phyloP scores from a whole-genome alignment of 306 rosid genomes.

The Lagenaria siceraria region DNA sequence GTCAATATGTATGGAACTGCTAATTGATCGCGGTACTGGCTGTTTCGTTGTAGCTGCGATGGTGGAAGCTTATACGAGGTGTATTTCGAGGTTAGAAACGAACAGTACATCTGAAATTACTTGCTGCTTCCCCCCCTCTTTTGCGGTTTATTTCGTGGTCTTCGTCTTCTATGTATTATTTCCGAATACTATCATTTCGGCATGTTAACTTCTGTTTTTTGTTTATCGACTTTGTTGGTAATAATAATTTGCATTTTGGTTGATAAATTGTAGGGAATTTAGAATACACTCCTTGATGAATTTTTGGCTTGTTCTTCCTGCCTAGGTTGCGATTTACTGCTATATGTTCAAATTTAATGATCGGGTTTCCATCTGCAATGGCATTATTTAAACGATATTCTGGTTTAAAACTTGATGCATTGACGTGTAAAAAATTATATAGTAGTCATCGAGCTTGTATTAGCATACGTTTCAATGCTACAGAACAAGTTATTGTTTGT shows the following conservation, averaged over 20 bases:
- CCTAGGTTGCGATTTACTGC: not conserved
- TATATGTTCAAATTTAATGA: not conserved
- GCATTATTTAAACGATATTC: not conserved
- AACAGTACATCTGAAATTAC: not conserved
- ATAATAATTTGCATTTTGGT: not conserved
- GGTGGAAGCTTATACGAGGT: not conserved
- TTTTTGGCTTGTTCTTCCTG: not conserved
- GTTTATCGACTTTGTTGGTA: not conserved
- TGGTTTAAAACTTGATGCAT: not conserved
- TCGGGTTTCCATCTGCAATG: not conserved
- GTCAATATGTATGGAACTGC: not conserved
- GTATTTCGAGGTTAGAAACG: not conserved
- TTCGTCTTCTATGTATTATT: not conserved
- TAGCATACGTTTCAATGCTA: not conserved
- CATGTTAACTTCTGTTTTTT: not conserved
- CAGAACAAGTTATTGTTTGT: not conserved
- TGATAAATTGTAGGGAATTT: not conserved
- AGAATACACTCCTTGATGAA: not conserved
- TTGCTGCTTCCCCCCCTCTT: not conserved
- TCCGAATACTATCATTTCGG: not conserved
- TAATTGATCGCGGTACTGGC: not conserved
- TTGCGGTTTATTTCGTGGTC: not conserved
- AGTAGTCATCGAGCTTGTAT: not conserved
- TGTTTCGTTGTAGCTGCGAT: not conserved
- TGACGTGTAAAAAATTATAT: not conserved